Evolutionary conservation across 768 basidiomycete species (phyloP).

Genomic region (Tulasnella sp.): DNA sequence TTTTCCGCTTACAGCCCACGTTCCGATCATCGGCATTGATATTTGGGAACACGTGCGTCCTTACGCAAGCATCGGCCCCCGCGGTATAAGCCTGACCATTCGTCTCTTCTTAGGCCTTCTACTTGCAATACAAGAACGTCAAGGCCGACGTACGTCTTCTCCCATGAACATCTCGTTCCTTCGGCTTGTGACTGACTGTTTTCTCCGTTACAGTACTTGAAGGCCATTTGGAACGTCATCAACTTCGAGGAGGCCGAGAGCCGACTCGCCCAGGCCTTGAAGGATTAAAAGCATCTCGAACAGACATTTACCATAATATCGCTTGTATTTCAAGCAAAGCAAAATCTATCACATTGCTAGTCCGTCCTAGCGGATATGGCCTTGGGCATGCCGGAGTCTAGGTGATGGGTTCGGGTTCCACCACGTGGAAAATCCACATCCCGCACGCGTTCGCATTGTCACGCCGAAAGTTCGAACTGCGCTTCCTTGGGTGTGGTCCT

Average conservation of each 20-base stretch:
- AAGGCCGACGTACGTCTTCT: conserved; percentile 79
- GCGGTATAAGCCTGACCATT: background rate
- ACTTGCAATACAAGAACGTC: conserved; percentile 83
- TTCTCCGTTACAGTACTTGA: conserved; percentile 69
- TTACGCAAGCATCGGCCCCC: background rate
- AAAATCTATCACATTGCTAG: background rate
- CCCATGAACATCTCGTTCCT: background rate
- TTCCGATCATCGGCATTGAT: conserved; percentile 93
- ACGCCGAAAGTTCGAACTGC: no score
- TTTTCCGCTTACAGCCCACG: conserved; percentile 58
- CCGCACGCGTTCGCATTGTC: no score
- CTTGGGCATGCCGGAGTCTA: background rate
- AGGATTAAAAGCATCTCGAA: conserved; percentile 15
- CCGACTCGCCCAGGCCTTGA: conserved; percentile 49
- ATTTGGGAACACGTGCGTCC: conserved; percentile 89
- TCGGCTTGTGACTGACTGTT: background rate
- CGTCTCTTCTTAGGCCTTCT: conserved; percentile 60
- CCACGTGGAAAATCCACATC: no score
- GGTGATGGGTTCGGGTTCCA: background rate
- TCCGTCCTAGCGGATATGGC: background rate
- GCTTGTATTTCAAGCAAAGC: conserved; percentile 15
- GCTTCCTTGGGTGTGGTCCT: no score
- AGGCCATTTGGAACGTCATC: conserved; percentile 94
- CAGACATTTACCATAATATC: background rate
- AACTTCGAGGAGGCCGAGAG: conserved; percentile 92